Evolutionary conservation across 345 rosid genomes (phyloP), one percentile per base, ranked within the genome.

Genomic region (Salix dunnii): DNA sequence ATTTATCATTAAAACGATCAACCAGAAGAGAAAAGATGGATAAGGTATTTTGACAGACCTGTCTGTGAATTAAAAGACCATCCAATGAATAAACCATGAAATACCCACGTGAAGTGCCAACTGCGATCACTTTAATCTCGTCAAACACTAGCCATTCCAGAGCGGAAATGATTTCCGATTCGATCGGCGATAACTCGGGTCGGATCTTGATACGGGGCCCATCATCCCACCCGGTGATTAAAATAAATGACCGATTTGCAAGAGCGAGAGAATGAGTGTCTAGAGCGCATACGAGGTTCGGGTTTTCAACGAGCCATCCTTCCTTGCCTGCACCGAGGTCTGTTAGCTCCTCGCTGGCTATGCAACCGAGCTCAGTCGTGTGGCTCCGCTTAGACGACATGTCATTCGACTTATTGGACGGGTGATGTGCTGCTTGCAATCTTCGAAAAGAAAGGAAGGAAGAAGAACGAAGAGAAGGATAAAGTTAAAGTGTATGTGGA

Each of bases 251-350:
- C 20, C 87, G 86, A 79, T 87, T 88, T 73, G 98, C 92, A 76
- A 93, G 75, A 75, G 98, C 94, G 71, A 93, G 43, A 42, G 90
- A 86, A 78, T 91, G 92, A 31, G 86, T 78, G 80, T 91, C 97
- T 23, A 93, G 91, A 1, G 99, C 93, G 85, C 89, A 89, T 6
- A 84, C 80, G 33, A 93, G 83, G 77, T 83, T 84, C 0, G 94
- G 91, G 36, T 86, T 86, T 61, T 92, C 85, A 31, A 82, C 90
- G 3, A 93, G 91, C 99, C 99, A 93, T 2, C 97, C 96, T 82
- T 96, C 98, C 79, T 90, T 91, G 2, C 99, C 99, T 4, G 99
- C 97, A 36, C 98, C 97, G 43, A 96, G 82, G 20, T 93, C 93
- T 53, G 82, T 77, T 46, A 93, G 91, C 73, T 92, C 98, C 62